phyloP scores from a whole-genome alignment of 345 rosid species.

The Gossypium turneri region DNA sequence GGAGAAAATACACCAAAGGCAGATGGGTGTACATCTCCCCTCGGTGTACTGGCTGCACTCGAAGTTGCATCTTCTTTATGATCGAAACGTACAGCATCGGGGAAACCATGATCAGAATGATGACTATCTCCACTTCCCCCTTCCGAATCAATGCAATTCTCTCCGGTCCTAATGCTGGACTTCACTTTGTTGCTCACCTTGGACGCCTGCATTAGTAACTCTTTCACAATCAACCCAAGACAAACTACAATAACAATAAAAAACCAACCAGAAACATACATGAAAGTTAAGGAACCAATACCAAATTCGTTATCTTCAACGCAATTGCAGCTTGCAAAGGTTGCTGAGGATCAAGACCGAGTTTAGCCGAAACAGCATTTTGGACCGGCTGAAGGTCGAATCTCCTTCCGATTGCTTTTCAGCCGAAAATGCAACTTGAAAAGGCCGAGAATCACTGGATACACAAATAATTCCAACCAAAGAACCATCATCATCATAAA shows the following conservation, averaged over 20 bases:
- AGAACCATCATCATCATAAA: slow-evolving; percentile 65
- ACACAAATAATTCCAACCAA: slow-evolving; percentile 80
- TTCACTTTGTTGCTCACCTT: slow-evolving; percentile 85
- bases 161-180: slow-evolving; percentile 64
- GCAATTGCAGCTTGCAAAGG: slow-evolving; percentile 86
- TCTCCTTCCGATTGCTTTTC: slow-evolving; percentile 41
- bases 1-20: slow-evolving; percentile 60
- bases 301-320: slow-evolving; percentile 88
- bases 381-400: slow-evolving; percentile 42
- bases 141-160: slow-evolving; percentile 50
- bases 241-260: neutral
- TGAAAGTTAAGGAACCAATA: slow-evolving; percentile 24
- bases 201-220: slow-evolving; percentile 54
- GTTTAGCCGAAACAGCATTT: slow-evolving; percentile 55
- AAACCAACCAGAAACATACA: slow-evolving; percentile 9
- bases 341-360: slow-evolving; percentile 89
- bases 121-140: slow-evolving; percentile 79
- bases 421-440: slow-evolving; percentile 32
- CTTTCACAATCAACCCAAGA: slow-evolving; percentile 25
- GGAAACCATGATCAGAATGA: slow-evolving; percentile 59
- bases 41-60: slow-evolving; percentile 90
- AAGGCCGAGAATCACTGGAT: slow-evolving; percentile 56
- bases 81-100: slow-evolving; percentile 48
- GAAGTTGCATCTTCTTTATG: slow-evolving; percentile 83
- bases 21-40: slow-evolving; percentile 59